Evolutionary conservation across 2,329 filamentous ascomycete species (phyloP).

Genomic region (Colletotrichum horii): DNA sequence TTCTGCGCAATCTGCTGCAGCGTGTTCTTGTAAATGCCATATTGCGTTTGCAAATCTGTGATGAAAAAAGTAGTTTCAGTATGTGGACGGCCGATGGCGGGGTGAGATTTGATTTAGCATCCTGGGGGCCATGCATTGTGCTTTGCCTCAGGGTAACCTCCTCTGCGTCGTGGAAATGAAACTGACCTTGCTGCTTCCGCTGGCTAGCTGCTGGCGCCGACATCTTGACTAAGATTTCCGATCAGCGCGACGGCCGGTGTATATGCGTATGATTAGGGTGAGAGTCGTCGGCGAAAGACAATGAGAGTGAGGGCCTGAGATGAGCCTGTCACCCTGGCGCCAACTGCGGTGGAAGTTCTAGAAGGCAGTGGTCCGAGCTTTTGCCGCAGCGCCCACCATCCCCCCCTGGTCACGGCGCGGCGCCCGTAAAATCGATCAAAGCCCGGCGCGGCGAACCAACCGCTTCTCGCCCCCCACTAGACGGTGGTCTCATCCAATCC

Average conservation of each 20-base stretch:
- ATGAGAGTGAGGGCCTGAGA: background rate
- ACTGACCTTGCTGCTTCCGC: conserved; percentile 73
- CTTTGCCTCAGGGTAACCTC: background rate
- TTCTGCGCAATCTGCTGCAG: conserved; percentile 94
- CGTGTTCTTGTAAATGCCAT: conserved; percentile 77
- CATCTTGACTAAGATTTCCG: conserved; percentile 37
- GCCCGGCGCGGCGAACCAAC: background rate
- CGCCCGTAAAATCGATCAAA: background rate
- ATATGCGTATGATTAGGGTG: background rate
- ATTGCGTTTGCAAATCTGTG: conserved; percentile 79
- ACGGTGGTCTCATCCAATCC: conserved; percentile 13
- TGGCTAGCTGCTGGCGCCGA: conserved; percentile 60
- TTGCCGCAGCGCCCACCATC: background rate
- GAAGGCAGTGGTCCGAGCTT: conserved; percentile 21
- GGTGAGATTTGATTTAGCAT: background rate
- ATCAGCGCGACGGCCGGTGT: background rate
- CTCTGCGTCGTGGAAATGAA: conserved; percentile 12
- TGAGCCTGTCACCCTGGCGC: background rate
- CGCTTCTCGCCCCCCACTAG: background rate
- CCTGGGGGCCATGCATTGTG: background rate
- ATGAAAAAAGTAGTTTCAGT: background rate
- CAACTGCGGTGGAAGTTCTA: conserved; percentile 13
- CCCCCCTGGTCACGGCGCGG: background rate
- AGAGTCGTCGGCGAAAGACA: background rate
- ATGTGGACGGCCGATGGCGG: conserved; percentile 1